Base-by-base conservation (phyloP, 1,284 basidiomycete genomes). In the Malassezia psittaci region DNA sequence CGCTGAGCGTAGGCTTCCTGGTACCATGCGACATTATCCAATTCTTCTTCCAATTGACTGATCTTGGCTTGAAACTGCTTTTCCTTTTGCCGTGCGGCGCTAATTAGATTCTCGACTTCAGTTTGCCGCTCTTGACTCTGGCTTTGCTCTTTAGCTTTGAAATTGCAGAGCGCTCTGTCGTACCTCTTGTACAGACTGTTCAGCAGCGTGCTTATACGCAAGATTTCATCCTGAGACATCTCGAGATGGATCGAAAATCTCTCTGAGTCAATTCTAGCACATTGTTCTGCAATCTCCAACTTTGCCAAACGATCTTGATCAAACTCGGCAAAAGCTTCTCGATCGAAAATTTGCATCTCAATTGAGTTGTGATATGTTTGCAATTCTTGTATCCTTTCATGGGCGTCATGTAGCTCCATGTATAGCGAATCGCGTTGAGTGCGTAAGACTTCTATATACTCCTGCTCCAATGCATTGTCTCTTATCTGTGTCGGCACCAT, bases 1-100 rank as follows among this genome's bases (percentile, higher is more conserved):
- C 51, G 50, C 21, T 44, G 50, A n/a, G 51, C 45, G 24, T 52
- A 57, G 2, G 55, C 55, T 9, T 52, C 51, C 46, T 57, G 24
- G 38, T 43, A 57, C 50, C 50, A 52, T 11, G 50, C 40, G 5
- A 57, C 19, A 3, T 38, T 42, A 7, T 57, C 37, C 8, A 57
- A 24, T 24, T 51, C 49, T 10, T 41, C 44, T n/a, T 37, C 18
- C 5, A 51, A 35, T 5, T 38, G 40, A 16, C 21, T 18, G 12
- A 50, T 29, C 12, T 45, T 8, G 13, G 19, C 44, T 34, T 18
- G 44, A 15, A 46, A 15, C 13, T 19, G 8, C 24, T 33, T n/a
- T 44, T 46, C 34, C 12, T 37, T 44, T 4, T 16, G 15, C 3
- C 2, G 24, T 33, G 43, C 19, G n/a, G 44, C 44, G 10, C 36